Base-by-base conservation (phyloP, 148 eudicot species). In the Dianthus caryophyllus region DNA sequence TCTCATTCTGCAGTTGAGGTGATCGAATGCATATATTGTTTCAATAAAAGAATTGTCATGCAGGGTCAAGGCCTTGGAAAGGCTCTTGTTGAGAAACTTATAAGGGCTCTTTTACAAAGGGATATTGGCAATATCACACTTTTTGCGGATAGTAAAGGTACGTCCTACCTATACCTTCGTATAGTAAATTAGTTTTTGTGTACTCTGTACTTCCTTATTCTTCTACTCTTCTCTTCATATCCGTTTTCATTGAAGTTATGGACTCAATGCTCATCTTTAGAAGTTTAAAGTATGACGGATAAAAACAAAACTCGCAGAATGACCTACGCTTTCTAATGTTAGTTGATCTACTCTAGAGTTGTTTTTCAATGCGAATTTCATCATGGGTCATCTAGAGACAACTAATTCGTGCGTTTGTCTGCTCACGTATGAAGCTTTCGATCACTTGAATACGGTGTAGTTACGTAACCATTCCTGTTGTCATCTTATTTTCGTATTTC, bases 61-160 rank as follows among this genome's bases (percentile, higher is more conserved):
- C 70, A 89, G 96, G 96, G 98, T 36, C 98, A 85, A 84, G 98
- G 98, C 56, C 95, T 93, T 56, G 98, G 98, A 58, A 93, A 93
- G 81, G 89, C 91, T 71, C 98, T 93, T 33, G 78, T 93, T 49
- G 98, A 93, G 83, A 93, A 89, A 82, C 75, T 93, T 77, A 81
- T 93, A 71, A 85, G 95, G 76, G 85, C 96, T 72, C 95, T 93
- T 73, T 80, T 93, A 72, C 96, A 93, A 65, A 79, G 89, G 71
- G 98, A 93, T 77, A 93, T 93, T 65, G 96, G 98, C 68, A 93
- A 89, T 74, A 87, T 93, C 64, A 78, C 95, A 26, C 88, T 93
- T 44, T 93, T 93, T 80, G 96, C 98, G 29, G 96, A 93, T 69
- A 83, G 95, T 76, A 79, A 85, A 84, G 96, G 98, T 90, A 85